Percentiles rank a stretch among this genome's conserved stretches.
phyloP scores from a whole-genome alignment of 2,329 filamentous ascomycete genomes.

The Epichloe festucae region DNA sequence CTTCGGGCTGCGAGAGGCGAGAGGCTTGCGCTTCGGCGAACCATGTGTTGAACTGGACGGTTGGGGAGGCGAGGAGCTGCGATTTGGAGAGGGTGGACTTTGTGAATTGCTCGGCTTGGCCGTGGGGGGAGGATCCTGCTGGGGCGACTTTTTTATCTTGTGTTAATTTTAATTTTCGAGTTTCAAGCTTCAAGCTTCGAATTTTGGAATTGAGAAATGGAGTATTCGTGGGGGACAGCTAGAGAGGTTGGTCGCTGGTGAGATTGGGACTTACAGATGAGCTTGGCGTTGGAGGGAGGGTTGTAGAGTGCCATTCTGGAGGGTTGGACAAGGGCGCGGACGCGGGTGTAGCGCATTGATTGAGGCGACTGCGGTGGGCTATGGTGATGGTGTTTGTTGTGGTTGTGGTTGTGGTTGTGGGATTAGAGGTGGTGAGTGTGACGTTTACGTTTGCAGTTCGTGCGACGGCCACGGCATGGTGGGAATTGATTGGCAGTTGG shows the following conservation, averaged over 20 bases:
- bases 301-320: constrained; percentile 33
- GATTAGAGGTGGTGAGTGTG: too few relatives aligned
- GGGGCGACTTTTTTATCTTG: constrained; percentile 41
- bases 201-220: not conserved
- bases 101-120: constrained; percentile 66
- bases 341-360: constrained; percentile 12
- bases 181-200: too few relatives aligned
- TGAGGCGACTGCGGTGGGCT: not conserved
- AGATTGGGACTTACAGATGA: constrained; percentile 31
- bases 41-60: constrained; percentile 81
- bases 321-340: constrained; percentile 11
- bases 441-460: too few relatives aligned
- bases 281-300: constrained; percentile 20
- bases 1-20: constrained; percentile 65
- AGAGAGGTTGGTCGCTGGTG: too few relatives aligned
- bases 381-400: not conserved
- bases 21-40: constrained; percentile 57
- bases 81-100: constrained; percentile 43
- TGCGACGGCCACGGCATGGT: too few relatives aligned
- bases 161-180: not conserved
- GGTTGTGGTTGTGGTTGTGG: too few relatives aligned
- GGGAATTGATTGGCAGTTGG: too few relatives aligned
- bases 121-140: constrained; percentile 40
- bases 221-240: too few relatives aligned
- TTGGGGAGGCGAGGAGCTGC: constrained; percentile 53